These are phyloP conservation scores for Saturnispora bothae DNA, from an alignment of 805 yeast species.

Conservation along the genomic window DNA sequence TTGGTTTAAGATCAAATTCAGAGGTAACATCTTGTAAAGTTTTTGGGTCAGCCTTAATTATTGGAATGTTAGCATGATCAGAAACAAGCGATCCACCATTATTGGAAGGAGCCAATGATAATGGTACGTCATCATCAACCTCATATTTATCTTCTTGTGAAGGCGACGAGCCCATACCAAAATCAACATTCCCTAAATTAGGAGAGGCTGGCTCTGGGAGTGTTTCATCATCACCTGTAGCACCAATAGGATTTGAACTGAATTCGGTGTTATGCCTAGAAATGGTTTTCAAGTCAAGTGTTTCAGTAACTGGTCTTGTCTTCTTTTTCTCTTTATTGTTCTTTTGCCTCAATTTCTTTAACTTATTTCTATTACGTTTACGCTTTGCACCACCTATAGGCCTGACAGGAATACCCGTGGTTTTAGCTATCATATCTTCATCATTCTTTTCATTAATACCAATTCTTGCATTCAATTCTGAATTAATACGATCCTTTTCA, in stretches of 20 bases:
- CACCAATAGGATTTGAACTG: constrained; percentile 1
- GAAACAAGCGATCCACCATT: constrained; percentile 11
- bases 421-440: constrained; percentile 8
- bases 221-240: neutral
- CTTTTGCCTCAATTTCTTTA: constrained; percentile 19
- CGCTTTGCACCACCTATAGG: constrained; percentile 70
- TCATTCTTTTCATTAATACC: constrained; percentile 10
- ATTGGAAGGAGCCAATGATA: constrained; percentile 10
- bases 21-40: constrained; percentile 13
- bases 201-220: constrained; percentile 1
- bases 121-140: constrained; percentile 4
- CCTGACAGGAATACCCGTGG: constrained; percentile 38
- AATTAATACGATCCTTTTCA: constrained; percentile 15
- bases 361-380: constrained; percentile 39
- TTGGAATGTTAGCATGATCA: constrained; percentile 5
- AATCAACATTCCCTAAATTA: neutral
- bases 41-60: constrained; percentile 10
- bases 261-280: constrained; percentile 9
- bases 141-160: neutral
- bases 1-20: constrained; percentile 15
- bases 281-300: constrained; percentile 11
- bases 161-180: neutral
- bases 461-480: constrained; percentile 17
- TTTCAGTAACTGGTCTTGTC: constrained; percentile 24
- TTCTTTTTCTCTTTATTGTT: constrained; percentile 21